Base-by-base conservation (phyloP, 2,329 filamentous ascomycete species). In the Ascochyta pisi region DNA sequence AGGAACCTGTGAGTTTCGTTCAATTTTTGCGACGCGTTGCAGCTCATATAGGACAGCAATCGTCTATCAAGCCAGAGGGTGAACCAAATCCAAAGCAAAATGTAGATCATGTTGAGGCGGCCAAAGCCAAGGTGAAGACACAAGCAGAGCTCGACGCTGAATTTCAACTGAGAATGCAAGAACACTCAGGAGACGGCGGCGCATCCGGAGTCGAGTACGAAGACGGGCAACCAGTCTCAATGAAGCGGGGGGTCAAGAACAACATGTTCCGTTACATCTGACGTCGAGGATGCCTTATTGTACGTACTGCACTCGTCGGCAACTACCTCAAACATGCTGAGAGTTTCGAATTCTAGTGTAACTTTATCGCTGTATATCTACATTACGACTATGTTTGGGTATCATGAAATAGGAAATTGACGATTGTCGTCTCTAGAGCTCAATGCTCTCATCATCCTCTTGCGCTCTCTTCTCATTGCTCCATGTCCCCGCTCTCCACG, bases 241-340 rank as follows among this genome's bases (percentile, higher is more conserved):
- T 93, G 83, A 92, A 91, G 76, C 80, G 89, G 45, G 83, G 87
- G 33, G 90, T 93, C 10, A 87, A 83, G 71, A 85, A 88, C 48
- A 92, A 92, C 65, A 92, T 92, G 89, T 92, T 92, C 71, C 80
- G 89, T 15, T 84, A 89, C 57, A 90, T 91, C 19, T 70, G 54
- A 61, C 19, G 24, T 26, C 5, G 6, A n/a, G 7, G 5, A n/a
- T 13, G 4, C n/a, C 4, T 23, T 47, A 12, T 24, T 37, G 47
- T 47, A 56, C 29, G 42, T 47, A 19, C 29, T 37, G 42, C 41
- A 47, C 6, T 33, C 45, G 2, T 50, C 12, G 31, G 42, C 31
- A 34, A 16, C 19, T 19, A 1, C 2, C 24, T 19, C 15, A 27
- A n/a, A n/a, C 24, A 50, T 33, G 15, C 41, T 50, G 37, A 46